These are phyloP conservation scores for Salix udensis DNA, from an alignment of 345 rosid genomes.

Conservation along the genomic window DNA sequence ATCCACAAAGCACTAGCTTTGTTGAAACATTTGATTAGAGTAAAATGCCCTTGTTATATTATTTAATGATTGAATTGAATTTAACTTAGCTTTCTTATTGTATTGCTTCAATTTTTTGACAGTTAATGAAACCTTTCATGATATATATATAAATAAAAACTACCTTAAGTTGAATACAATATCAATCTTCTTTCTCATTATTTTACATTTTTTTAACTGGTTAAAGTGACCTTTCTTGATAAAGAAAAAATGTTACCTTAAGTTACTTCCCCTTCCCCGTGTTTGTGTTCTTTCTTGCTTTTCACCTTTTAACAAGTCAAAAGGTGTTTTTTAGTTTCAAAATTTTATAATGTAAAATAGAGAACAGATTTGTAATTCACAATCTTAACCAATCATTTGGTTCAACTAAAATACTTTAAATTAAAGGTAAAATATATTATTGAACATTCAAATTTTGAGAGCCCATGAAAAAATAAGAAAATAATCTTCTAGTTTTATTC, in stretches of 20 bases:
- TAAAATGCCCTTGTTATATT: not conserved
- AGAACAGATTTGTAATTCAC: not conserved
- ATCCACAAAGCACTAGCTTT: not conserved
- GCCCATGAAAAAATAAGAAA: not conserved
- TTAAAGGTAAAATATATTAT: not conserved
- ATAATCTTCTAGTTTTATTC: not conserved
- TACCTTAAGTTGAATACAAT: not conserved
- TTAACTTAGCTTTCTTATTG: not conserved
- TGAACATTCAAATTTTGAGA: not conserved
- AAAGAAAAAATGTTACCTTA: not conserved
- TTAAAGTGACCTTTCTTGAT: not conserved
- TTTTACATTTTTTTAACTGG: not conserved
- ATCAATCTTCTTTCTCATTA: not conserved
- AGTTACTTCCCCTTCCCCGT: not conserved
- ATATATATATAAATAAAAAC: not conserved
- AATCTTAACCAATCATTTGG: not conserved
- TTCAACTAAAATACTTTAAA: not conserved
- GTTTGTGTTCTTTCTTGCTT: not conserved
- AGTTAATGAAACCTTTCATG: not conserved
- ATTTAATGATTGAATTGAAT: not conserved
- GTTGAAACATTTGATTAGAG: not conserved
- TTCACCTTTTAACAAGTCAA: not conserved
- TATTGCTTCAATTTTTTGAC: not conserved
- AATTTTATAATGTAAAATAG: not conserved
- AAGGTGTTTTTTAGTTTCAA: not conserved